phyloP scores from a whole-genome alignment of 345 rosid species.

The Erysimum cheiranthoides region DNA sequence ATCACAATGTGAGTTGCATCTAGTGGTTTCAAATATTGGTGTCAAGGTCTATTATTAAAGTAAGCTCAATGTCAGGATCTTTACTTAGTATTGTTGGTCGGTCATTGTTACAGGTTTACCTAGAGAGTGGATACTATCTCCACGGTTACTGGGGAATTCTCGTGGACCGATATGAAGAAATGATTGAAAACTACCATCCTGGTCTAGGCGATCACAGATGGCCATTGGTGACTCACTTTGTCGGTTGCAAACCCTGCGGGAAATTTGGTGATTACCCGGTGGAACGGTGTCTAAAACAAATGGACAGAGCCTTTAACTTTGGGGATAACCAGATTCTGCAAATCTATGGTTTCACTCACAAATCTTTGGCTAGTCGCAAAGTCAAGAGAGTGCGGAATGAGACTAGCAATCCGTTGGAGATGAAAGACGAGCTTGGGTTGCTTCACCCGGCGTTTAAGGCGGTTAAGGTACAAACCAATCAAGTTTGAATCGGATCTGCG shows the following conservation, averaged over 20 bases:
- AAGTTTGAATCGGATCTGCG: constrained; percentile 31
- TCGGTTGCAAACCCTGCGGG: constrained; percentile 86
- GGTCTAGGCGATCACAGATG: constrained; percentile 77
- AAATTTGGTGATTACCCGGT: constrained; percentile 70
- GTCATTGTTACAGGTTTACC: constrained; percentile 47
- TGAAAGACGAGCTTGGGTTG: constrained; percentile 54
- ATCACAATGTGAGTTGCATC: constrained; percentile 20
- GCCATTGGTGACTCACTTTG: constrained; percentile 89
- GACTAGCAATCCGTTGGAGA: constrained; percentile 53
- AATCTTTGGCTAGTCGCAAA: constrained; percentile 56
- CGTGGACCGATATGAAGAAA: constrained; percentile 71
- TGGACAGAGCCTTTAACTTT: constrained; percentile 83
- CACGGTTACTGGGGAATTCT: constrained; percentile 79
- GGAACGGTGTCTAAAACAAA: constrained; percentile 74
- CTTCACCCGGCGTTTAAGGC: constrained; percentile 57
- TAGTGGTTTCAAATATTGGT: neutral
- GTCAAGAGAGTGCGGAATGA: constrained; percentile 63
- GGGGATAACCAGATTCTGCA: constrained; percentile 76
- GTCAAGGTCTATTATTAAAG: neutral
- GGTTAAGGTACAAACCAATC: constrained; percentile 48
- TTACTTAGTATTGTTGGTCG: constrained; percentile 16
- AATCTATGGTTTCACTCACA: constrained; percentile 72
- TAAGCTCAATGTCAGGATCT: neutral
- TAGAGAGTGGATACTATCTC: constrained; percentile 73
- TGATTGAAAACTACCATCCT: constrained; percentile 67